Conservation (phyloP, 2,329 filamentous ascomycete genomes). For the Colletotrichum spaethianum region DNA sequence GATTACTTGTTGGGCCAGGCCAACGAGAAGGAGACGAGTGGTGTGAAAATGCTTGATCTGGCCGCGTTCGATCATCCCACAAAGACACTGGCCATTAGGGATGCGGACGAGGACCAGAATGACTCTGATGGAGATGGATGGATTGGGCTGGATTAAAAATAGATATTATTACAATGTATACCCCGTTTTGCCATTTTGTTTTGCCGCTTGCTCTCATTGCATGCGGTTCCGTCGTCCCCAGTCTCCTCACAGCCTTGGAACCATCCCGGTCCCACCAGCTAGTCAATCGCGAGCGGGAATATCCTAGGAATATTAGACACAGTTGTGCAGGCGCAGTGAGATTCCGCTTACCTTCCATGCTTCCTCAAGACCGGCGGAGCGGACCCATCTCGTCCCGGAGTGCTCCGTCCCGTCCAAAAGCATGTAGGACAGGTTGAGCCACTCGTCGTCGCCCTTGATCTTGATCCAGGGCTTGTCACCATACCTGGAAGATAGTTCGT, state of each 20-base stretch:
- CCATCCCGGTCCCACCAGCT: not conserved
- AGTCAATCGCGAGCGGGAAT: conserved; percentile 36
- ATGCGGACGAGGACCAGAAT: conserved; percentile 48
- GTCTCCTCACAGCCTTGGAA: not conserved
- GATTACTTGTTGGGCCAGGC: conserved; percentile 80
- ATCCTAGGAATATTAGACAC: conserved; percentile 13
- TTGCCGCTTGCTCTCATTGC: too few species aligned
- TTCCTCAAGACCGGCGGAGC: conserved; percentile 73
- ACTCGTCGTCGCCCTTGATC: conserved; percentile 70
- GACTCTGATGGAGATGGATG: conserved; percentile 61
- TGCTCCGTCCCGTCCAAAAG: conserved; percentile 73
- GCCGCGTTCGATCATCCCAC: conserved; percentile 32
- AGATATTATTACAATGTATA: conserved; percentile 44
- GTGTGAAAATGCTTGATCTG: conserved; percentile 46
- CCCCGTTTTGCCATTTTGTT: conserved; percentile 30
- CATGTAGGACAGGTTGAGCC: conserved; percentile 73
- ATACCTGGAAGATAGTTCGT: conserved; percentile 64
- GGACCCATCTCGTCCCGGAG: conserved; percentile 67
- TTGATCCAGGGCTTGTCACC: conserved; percentile 62
- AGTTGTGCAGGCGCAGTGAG: too few species aligned
- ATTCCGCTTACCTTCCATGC: conserved; percentile 69
- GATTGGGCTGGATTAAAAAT: conserved; percentile 62
- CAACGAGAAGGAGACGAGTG: conserved; percentile 35
- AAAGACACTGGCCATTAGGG: conserved; percentile 32
- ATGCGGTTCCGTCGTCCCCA: not conserved